Conservation (phyloP, 225 moss, liverwort and hornwort genomes). For the Takakia lepidozioides region DNA sequence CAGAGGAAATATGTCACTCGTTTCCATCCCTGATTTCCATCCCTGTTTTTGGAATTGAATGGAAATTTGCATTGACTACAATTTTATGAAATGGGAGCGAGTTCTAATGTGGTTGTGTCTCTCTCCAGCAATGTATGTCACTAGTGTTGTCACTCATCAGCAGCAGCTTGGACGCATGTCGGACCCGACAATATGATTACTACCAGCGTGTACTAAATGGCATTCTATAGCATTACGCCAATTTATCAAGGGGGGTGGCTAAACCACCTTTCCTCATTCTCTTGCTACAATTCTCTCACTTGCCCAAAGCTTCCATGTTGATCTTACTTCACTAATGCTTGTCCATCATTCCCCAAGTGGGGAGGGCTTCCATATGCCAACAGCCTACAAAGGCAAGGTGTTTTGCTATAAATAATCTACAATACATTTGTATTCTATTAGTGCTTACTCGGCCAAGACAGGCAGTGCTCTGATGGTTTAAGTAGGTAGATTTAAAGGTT, state of each 20-base stretch:
- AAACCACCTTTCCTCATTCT: constrained; percentile 12
- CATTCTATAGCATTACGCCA: constrained; percentile 62
- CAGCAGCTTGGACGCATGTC: constrained; percentile 99
- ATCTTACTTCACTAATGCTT: constrained; percentile 10
- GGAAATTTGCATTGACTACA: not conserved
- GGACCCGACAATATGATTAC: constrained; percentile 96
- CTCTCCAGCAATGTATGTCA: constrained; percentile 91
- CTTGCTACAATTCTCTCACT: constrained; percentile 12
- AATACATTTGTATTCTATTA: constrained; percentile 46
- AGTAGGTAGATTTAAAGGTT: constrained; percentile 23
- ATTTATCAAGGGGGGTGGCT: constrained; percentile 13
- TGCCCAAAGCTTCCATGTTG: constrained; percentile 11
- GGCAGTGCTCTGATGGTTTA: constrained; percentile 39
- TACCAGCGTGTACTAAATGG: constrained; percentile 99
- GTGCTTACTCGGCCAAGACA: constrained; percentile 43
- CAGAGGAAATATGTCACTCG: constrained; percentile 62
- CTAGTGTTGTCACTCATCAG: constrained; percentile 92
- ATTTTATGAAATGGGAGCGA: not conserved
- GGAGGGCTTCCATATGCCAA: constrained; percentile 11
- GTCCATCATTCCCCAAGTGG: constrained; percentile 12
- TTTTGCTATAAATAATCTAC: constrained; percentile 14
- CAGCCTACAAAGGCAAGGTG: constrained; percentile 12
- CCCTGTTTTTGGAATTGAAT: not conserved
- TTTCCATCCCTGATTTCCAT: not conserved
- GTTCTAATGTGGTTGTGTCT: not conserved